phyloP scores from a whole-genome alignment of 257 asterid species.

The Apocynum venetum region DNA sequence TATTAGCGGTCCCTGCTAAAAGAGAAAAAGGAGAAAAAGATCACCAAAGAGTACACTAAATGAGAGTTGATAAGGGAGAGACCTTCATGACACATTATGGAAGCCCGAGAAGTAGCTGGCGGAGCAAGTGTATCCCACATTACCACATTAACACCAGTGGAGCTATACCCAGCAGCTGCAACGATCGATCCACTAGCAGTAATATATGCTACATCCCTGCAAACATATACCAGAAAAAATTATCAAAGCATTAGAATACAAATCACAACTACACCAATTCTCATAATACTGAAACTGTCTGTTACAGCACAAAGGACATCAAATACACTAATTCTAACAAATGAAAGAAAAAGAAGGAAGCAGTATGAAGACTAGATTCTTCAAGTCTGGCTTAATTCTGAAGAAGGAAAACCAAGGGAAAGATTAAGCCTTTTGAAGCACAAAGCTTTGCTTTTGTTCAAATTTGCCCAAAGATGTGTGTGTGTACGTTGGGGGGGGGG shows the following conservation, averaged over 20 bases:
- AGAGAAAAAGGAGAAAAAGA: neutral
- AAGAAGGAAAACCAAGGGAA: neutral
- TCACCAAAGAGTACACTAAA: neutral
- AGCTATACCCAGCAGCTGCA: conserved; percentile 94
- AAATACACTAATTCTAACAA: neutral
- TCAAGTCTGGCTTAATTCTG: neutral
- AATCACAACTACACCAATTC: neutral
- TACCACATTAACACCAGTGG: conserved; percentile 86
- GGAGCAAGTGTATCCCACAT: conserved; percentile 99
- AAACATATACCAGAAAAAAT: conserved; percentile 2
- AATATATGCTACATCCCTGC: conserved; percentile 89
- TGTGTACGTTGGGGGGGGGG: neutral
- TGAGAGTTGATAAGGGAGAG: conserved; percentile 23
- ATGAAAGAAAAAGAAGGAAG: neutral
- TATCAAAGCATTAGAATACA: neutral
- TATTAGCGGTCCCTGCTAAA: neutral
- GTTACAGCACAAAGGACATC: neutral
- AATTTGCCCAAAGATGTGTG: neutral
- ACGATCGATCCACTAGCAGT: conserved; percentile 91
- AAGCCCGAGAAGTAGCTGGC: conserved; percentile 82
- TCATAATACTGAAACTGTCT: neutral
- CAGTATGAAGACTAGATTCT: neutral
- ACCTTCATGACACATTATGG: conserved; percentile 99
- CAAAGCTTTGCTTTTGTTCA: neutral
- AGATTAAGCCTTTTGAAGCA: neutral